Percentiles rank a stretch among this genome's conserved stretches.
phyloP scores from a whole-genome alignment of 1,284 basidiomycete species.

The Mycena citricolor region DNA sequence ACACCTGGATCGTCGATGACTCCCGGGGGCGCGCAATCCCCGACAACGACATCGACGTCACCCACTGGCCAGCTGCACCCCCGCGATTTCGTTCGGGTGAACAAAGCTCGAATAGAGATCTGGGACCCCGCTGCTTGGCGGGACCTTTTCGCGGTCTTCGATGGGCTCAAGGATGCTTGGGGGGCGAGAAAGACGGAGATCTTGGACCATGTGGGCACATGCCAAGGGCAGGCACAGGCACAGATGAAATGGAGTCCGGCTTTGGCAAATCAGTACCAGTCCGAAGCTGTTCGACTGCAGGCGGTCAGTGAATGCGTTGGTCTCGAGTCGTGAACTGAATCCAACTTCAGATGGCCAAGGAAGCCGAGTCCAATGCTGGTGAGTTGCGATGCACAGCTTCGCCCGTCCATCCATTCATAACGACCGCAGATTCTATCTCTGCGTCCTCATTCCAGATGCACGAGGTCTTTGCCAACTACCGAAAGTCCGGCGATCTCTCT shows the following conservation, averaged over 20 bases:
- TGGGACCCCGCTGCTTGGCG: slow-evolving; percentile 63
- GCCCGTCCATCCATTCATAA: slow-evolving; percentile 10
- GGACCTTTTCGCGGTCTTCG: slow-evolving; percentile 50
- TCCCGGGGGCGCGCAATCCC: slow-evolving; percentile 22
- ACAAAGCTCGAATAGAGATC: slow-evolving; percentile 54
- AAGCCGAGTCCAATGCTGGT: slow-evolving; percentile 52
- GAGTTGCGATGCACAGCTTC: slow-evolving; percentile 18
- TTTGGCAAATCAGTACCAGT: slow-evolving; percentile 45
- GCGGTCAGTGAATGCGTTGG: slow-evolving; percentile 37
- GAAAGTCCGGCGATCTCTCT: slow-evolving; percentile 54
- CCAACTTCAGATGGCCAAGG: slow-evolving; percentile 44
- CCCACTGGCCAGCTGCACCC: slow-evolving; percentile 47
- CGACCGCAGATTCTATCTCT: slow-evolving; percentile 46
- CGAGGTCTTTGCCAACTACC: slow-evolving; percentile 57
- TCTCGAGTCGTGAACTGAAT: slow-evolving; percentile 6
- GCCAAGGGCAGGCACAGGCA: slow-evolving; percentile 38
- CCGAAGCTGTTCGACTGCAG: slow-evolving; percentile 48
- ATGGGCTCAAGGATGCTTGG: slow-evolving; percentile 55
- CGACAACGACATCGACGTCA: slow-evolving; percentile 28
- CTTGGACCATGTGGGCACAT: slow-evolving; percentile 32
- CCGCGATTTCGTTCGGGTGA: slow-evolving; percentile 51
- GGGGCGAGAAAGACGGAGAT: slow-evolving; percentile 48
- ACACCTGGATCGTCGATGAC: slow-evolving; percentile 18
- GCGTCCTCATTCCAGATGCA: slow-evolving; percentile 60
- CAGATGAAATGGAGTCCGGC: slow-evolving; percentile 42